These are phyloP conservation scores for Nepenthes mirabilis DNA, from an alignment of 148 eudicot species.

Conservation along the genomic window DNA sequence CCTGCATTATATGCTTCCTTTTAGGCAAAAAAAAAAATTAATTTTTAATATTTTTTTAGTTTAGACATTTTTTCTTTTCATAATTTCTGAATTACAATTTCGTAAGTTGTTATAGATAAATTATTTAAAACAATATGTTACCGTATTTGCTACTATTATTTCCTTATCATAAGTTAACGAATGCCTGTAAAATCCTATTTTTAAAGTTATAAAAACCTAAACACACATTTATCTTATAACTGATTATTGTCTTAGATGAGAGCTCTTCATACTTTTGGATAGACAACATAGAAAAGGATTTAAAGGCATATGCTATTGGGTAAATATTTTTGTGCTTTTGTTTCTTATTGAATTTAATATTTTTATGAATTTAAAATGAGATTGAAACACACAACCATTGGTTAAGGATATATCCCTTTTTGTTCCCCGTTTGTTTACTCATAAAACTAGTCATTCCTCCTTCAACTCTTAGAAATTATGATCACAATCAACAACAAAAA, in stretches of 20 bases:
- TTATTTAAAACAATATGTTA: neutral
- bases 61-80: neutral
- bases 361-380: too few relatives aligned
- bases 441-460: too few relatives aligned
- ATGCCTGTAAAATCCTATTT: too few relatives aligned
- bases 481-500: too few relatives aligned
- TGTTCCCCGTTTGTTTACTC: too few relatives aligned
- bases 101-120: neutral
- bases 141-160: neutral
- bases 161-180: too few relatives aligned
- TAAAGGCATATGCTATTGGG: constrained; percentile 92
- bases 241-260: constrained; percentile 90
- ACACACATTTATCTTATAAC: constrained; percentile 91
- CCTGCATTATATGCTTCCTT: constrained; percentile 97
- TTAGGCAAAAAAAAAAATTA: constrained; percentile 57
- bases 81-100: too few relatives aligned
- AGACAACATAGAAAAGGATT: constrained; percentile 69
- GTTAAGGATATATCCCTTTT: too few relatives aligned
- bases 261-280: constrained; percentile 80
- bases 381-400: too few relatives aligned
- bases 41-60: too few relatives aligned
- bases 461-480: too few relatives aligned
- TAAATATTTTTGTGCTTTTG: constrained; percentile 7
- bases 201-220: constrained; percentile 76
- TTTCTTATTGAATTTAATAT: too few relatives aligned